A percentile compares a stretch with the other conserved stretches of the same genome.
These are phyloP conservation scores for Rhododendron mucronatum DNA, from an alignment of 148 eudicot genomes.

Conservation along the genomic window DNA sequence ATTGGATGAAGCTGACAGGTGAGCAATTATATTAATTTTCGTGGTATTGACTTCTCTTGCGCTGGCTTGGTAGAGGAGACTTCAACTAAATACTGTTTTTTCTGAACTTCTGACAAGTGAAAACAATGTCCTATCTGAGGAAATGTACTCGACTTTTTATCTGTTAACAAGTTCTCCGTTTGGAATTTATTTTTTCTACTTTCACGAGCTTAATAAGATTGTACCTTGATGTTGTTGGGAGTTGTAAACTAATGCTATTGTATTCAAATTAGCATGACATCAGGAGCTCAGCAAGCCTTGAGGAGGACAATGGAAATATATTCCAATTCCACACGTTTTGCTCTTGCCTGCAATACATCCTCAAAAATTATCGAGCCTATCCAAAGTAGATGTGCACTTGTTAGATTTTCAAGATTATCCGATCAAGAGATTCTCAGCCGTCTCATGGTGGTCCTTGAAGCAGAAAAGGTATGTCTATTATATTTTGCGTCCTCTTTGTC, in stretches of 20 bases:
- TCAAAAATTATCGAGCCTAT: slow-evolving; percentile 95
- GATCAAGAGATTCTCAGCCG: slow-evolving; percentile 98
- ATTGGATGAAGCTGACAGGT: slow-evolving; percentile 99
- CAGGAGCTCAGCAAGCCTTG: slow-evolving; percentile 98
- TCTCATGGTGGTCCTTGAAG: slow-evolving; percentile 79
- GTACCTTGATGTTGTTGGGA: not conserved
- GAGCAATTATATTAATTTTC: slow-evolving; percentile 11
- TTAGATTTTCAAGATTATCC: slow-evolving; percentile 84
- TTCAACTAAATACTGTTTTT: not conserved
- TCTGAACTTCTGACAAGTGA: not conserved
- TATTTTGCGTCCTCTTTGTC: not conserved
- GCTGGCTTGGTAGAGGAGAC: not conserved
- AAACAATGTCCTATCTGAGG: not conserved
- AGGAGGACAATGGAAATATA: slow-evolving; percentile 98
- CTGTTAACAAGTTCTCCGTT: not conserved
- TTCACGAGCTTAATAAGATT: not conserved
- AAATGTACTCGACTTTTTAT: not conserved
- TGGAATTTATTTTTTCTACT: not conserved
- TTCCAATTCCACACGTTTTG: slow-evolving; percentile 94
- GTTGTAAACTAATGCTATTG: slow-evolving; percentile 2
- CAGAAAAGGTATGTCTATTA: slow-evolving; percentile 58
- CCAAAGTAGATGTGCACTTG: slow-evolving; percentile 99
- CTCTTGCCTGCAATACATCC: slow-evolving; percentile 94
- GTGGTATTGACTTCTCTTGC: not conserved
- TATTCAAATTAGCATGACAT: slow-evolving; percentile 68